Conservation (phyloP, 202 grass and related monocot species). For the Alloteropsis angusta region DNA sequence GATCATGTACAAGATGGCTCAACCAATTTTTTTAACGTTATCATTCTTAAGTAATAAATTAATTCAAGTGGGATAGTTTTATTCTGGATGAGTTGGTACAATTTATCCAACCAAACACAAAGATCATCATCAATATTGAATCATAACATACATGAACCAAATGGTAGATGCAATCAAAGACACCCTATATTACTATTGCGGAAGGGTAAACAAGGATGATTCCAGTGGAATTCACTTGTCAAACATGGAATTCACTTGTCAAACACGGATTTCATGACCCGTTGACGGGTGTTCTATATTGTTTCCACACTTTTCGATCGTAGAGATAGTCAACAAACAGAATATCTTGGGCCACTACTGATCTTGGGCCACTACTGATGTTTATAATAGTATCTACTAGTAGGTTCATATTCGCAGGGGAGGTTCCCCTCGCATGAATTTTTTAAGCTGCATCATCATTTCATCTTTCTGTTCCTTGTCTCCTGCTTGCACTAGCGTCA, state of each 20-base stretch:
- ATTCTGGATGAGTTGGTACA: too few relatives aligned
- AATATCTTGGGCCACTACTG: background rate
- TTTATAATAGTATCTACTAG: background rate
- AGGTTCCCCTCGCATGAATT: background rate
- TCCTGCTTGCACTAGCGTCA: background rate
- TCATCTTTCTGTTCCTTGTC: background rate
- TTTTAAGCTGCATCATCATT: background rate
- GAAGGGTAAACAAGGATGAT: background rate
- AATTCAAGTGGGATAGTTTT: too few relatives aligned
- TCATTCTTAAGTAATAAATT: too few relatives aligned
- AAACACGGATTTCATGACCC: background rate
- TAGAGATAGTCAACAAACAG: background rate
- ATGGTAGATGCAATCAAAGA: too few relatives aligned
- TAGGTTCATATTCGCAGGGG: background rate
- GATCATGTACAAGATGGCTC: too few relatives aligned
- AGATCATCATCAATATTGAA: too few relatives aligned
- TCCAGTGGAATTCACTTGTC: background rate
- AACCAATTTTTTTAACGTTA: too few relatives aligned
- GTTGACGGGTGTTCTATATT: background rate
- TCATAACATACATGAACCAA: too few relatives aligned
- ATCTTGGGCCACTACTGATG: background rate
- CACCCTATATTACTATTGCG: background rate
- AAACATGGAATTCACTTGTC: background rate
- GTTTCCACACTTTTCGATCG: background rate
- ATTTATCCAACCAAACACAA: too few relatives aligned